Percentiles rank a stretch among this genome's conserved stretches.
Conservation (phyloP, 495 filamentous ascomycete species). For the Aspergillus mulundensis region DNA sequence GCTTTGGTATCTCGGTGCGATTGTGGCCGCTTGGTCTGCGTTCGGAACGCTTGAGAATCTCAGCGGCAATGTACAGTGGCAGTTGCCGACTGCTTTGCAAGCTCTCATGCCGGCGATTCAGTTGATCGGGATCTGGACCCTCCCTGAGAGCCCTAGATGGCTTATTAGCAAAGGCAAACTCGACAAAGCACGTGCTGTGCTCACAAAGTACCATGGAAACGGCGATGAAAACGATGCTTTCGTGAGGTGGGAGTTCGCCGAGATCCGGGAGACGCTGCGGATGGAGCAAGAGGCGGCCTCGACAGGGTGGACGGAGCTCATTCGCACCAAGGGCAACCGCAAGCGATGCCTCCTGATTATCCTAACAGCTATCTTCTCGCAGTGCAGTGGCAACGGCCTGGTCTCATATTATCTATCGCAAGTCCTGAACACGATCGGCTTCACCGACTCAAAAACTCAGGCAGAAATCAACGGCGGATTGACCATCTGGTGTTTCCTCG, state of each 20-base stretch:
- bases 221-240: conserved; percentile 23
- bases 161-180: not conserved
- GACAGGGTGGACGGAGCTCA: conserved; percentile 1
- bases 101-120: not conserved
- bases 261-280: conserved; percentile 48
- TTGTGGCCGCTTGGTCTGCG: not conserved
- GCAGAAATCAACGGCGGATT: not conserved
- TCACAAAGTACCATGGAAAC: conserved; percentile 31
- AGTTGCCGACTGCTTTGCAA: too few relatives aligned
- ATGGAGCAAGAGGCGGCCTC: not conserved
- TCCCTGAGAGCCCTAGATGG: not conserved
- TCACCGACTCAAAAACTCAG: conserved; percentile 4
- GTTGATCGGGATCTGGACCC: not conserved
- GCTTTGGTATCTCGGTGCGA: not conserved
- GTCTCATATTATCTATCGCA: conserved; percentile 6
- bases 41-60: not conserved
- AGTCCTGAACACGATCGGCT: conserved; percentile 5
- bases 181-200: not conserved
- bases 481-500: too few relatives aligned
- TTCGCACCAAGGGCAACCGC: conserved; percentile 1
- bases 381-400: conserved; percentile 8
- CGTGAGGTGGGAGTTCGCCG: conserved; percentile 31
- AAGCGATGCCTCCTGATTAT: not conserved
- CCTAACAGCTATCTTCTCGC: not conserved
- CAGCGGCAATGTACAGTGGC: not conserved